Evolutionary conservation across 257 asterid genomes (phyloP), one percentile per base, ranked within the genome.

Genomic region (Jaltomata sinuosa): DNA sequence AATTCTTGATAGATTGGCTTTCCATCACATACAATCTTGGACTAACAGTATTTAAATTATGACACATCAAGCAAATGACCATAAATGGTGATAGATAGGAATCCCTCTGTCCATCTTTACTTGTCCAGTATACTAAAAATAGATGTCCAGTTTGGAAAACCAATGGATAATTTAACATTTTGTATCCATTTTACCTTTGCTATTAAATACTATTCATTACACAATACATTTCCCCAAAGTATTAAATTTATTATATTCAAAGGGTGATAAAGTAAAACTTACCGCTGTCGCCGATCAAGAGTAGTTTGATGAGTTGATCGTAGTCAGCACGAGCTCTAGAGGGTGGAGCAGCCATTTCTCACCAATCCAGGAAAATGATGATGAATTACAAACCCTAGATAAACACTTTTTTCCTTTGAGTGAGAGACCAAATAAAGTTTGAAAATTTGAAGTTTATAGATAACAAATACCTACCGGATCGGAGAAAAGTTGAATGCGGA

Each of bases 321-420:
- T 90, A 90, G 80, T 90, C 93, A 50, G 93, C 93, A 82, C 93
- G 89, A 88, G 92, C 92, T 87, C 93, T 90, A 57, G 92, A 90
- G 52, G 93, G 93, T 85, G 91, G 90, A 86, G 91, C 92, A 49
- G 92, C 92, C 93, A 90, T 90, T 62, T 22, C 84, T 82, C 84
- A 40, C 61, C 22, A 59, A 81, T 42, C 42, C 72, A 80, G 84
- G 83, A 45, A 67, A 25, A 31, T 54, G 3, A 54, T 59, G 45
- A 52, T 9, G 79, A 68, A 82, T 21, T 19, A 55, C 38, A 50
- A 55, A 83, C 86, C 85, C 81, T 83, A 68, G 61, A 65, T n/a
- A n/a, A n/a, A n/a, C n/a, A n/a, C n/a, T n/a, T n/a, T n/a, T n/a
- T n/a, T n/a, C n/a, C n/a, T n/a, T n/a, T n/a, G 69, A 15, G 55